These are phyloP conservation scores for Elsinoe australis DNA, from an alignment of 2,329 filamentous ascomycete genomes.

Conservation along the genomic window DNA sequence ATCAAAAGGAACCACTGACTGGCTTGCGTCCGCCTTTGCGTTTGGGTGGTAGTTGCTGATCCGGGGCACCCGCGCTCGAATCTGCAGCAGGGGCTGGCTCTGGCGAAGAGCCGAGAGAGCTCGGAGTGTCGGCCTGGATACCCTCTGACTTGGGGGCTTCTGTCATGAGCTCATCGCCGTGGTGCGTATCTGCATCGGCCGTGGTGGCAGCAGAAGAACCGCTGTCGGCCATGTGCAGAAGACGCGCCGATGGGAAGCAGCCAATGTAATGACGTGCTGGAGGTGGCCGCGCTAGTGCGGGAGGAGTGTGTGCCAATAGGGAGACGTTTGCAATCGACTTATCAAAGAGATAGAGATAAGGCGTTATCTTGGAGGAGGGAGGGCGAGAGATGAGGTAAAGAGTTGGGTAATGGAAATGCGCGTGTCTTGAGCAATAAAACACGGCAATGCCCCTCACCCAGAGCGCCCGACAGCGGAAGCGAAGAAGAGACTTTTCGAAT, in stretches of 20 bases:
- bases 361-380: slow-evolving; percentile 25
- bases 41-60: slow-evolving; percentile 58
- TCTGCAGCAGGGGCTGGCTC: slow-evolving; percentile 37
- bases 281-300: slow-evolving; percentile 17
- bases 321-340: slow-evolving; percentile 27
- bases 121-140: slow-evolving; percentile 39
- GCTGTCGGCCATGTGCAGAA: slow-evolving; percentile 44
- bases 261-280: slow-evolving; percentile 21
- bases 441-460: slow-evolving; percentile 15
- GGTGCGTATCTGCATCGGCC: slow-evolving; percentile 8
- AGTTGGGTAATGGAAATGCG: slow-evolving; percentile 42
- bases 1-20: slow-evolving; percentile 50
- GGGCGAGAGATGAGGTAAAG: slow-evolving; percentile 40
- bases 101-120: slow-evolving; percentile 43
- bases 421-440: slow-evolving; percentile 18
- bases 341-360: slow-evolving; percentile 21
- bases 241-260: slow-evolving; percentile 29
- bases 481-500: not conserved
- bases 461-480: slow-evolving; percentile 10
- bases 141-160: slow-evolving; percentile 41
- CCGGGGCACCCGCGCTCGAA: slow-evolving; percentile 32
- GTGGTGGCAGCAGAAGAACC: slow-evolving; percentile 29
- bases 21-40: slow-evolving; percentile 96
- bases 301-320: slow-evolving; percentile 20
- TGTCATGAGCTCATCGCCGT: slow-evolving; percentile 29